A percentile compares a stretch with the other conserved stretches of the same genome.
phyloP scores from a whole-genome alignment of 495 filamentous ascomycete genomes.

The Xylaria flabelliformis region DNA sequence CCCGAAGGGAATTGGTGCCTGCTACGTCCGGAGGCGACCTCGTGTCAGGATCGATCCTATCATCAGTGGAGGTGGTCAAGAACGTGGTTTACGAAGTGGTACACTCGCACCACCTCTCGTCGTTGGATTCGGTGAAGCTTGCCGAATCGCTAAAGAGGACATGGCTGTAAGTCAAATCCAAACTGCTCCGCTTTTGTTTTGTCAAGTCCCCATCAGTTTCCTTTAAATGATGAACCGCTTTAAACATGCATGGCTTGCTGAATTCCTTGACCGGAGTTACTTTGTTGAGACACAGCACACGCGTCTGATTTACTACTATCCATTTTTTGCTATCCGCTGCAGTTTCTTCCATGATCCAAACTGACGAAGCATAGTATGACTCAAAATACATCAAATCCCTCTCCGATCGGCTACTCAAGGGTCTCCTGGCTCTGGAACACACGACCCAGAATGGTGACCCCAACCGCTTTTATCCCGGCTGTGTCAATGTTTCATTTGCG shows the following conservation, averaged over 20 bases:
- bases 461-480: slow-evolving; percentile 86
- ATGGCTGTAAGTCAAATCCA: slow-evolving; percentile 70
- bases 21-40: slow-evolving; percentile 89
- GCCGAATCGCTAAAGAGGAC: slow-evolving; percentile 86
- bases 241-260: slow-evolving; percentile 73
- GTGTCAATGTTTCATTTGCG: slow-evolving; percentile 97
- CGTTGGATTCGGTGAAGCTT: slow-evolving; percentile 95
- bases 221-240: slow-evolving; percentile 67
- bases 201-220: slow-evolving; percentile 13
- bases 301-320: slow-evolving; percentile 49
- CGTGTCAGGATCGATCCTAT: slow-evolving; percentile 94
- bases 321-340: slow-evolving; percentile 14
- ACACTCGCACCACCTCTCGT: slow-evolving; percentile 88
- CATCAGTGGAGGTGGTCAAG: slow-evolving; percentile 95
- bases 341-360: neutral
- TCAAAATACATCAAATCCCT: slow-evolving; percentile 79
- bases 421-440: slow-evolving; percentile 87
- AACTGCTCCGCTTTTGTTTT: neutral
- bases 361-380: slow-evolving; percentile 77
- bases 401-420: slow-evolving; percentile 81
- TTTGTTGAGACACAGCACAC: slow-evolving; percentile 61
- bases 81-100: slow-evolving; percentile 90
- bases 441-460: slow-evolving; percentile 89
- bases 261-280: slow-evolving; percentile 54
- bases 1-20: slow-evolving; percentile 95